These are phyloP conservation scores for Colletotrichum eleusines DNA, from an alignment of 2,329 filamentous ascomycete species.

Conservation along the genomic window DNA sequence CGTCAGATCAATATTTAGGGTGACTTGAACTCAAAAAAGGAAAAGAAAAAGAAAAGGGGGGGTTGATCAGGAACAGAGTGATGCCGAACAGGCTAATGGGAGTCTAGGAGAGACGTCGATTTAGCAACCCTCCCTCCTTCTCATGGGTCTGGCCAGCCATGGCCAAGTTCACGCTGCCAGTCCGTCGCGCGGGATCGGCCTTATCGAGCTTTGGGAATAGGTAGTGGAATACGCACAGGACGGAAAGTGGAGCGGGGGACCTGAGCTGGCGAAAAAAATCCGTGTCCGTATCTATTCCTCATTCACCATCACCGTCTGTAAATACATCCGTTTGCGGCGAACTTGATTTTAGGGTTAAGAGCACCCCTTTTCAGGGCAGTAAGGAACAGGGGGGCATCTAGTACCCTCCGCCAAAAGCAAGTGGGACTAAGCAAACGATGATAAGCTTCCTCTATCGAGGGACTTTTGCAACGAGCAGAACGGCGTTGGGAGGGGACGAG, in stretches of 20 bases:
- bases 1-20: neutral
- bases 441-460: neutral
- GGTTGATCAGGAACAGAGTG: neutral
- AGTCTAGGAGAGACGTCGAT: neutral
- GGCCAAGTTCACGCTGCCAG: neutral
- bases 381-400: neutral
- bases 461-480: slow-evolving; percentile 4
- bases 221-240: neutral
- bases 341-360: neutral
- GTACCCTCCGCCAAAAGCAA: neutral
- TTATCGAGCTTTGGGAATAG: neutral
- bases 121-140: neutral
- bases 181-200: slow-evolving; percentile 2
- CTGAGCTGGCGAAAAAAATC: neutral
- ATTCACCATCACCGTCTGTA: neutral
- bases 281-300: neutral
- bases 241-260: neutral
- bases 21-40: neutral
- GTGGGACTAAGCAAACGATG: neutral
- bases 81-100: neutral
- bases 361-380: neutral
- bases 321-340: slow-evolving; percentile 4
- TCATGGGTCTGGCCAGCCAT: neutral
- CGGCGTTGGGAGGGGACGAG: neutral
- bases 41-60: neutral